These are phyloP conservation scores for Nakazawaea wickerhamii DNA, from an alignment of 805 yeast species.

Conservation along the genomic window DNA sequence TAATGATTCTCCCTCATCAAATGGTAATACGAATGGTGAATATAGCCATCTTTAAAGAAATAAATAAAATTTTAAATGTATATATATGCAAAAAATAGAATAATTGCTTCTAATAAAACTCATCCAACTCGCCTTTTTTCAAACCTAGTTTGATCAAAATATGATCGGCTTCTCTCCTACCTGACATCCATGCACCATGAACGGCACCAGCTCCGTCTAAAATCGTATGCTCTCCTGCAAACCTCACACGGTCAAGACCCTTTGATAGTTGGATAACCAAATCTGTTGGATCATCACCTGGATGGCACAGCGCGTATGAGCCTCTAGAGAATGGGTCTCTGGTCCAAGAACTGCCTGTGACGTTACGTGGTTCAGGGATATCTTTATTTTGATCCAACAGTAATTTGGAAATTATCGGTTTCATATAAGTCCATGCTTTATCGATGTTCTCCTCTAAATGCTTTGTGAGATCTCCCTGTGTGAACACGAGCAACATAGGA, in stretches of 20 bases:
- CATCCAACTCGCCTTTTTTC: slow-evolving; percentile 10
- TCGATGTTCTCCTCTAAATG: slow-evolving; percentile 45
- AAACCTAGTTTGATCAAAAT: slow-evolving; percentile 9
- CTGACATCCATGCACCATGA: slow-evolving; percentile 86
- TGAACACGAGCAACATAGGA: slow-evolving; percentile 58
- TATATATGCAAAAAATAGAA: not conserved
- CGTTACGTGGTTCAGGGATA: slow-evolving; percentile 30
- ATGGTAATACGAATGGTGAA: too few species aligned
- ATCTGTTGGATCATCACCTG: slow-evolving; percentile 66
- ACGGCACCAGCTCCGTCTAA: slow-evolving; percentile 88
- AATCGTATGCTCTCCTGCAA: slow-evolving; percentile 90
- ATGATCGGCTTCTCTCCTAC: slow-evolving; percentile 23
- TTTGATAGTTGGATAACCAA: slow-evolving; percentile 54
- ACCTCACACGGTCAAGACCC: slow-evolving; percentile 57
- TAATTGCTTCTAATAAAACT: not conserved
- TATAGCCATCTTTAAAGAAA: not conserved
- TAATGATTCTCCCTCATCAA: not conserved
- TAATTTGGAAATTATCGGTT: slow-evolving; percentile 42
- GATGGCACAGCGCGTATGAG: slow-evolving; percentile 67
- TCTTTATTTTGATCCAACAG: slow-evolving; percentile 19
- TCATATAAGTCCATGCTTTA: slow-evolving; percentile 50
- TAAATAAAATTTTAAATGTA: not conserved
- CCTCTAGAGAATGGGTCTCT: slow-evolving; percentile 74
- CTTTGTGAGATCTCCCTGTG: slow-evolving; percentile 71
- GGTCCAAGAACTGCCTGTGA: slow-evolving; percentile 69